A percentile compares a stretch with the other conserved stretches of the same genome.
These are phyloP conservation scores for Prunus kanzakura DNA, from an alignment of 306 rosid genomes.

Conservation along the genomic window DNA sequence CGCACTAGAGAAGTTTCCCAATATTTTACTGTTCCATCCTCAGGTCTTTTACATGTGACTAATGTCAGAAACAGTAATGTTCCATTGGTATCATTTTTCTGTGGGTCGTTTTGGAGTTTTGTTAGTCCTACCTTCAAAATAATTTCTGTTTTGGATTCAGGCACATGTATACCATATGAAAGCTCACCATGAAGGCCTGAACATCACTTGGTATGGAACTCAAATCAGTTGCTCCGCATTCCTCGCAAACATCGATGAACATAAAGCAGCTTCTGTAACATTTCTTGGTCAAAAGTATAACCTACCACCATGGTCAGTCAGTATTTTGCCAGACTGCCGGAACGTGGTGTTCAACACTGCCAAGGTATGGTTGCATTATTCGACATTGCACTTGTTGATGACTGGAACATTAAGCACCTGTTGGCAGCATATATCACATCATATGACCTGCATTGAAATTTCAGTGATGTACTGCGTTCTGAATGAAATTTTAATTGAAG, in stretches of 20 bases:
- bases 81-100: neutral
- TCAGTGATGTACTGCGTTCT: too few relatives aligned
- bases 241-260: slow-evolving; percentile 90
- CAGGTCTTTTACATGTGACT: neutral
- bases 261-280: slow-evolving; percentile 54
- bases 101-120: neutral
- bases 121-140: slow-evolving; percentile 1
- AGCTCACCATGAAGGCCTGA: slow-evolving; percentile 32
- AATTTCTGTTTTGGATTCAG: slow-evolving; percentile 33
- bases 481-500: too few relatives aligned
- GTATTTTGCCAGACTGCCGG: slow-evolving; percentile 90
- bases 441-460: neutral
- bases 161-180: slow-evolving; percentile 62
- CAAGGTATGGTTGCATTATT: slow-evolving; percentile 56
- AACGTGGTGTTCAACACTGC: slow-evolving; percentile 79
- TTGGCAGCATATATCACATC: slow-evolving; percentile 6
- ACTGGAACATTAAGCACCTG: neutral
- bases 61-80: neutral
- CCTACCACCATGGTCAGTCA: slow-evolving; percentile 96
- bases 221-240: slow-evolving; percentile 70
- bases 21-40: neutral
- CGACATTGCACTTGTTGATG: neutral
- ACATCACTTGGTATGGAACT: slow-evolving; percentile 34
- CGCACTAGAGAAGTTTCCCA: neutral
- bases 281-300: slow-evolving; percentile 72